Evolutionary conservation across 352 stramenopile species (phyloP).

Genomic region (Pythium periplocum): DNA sequence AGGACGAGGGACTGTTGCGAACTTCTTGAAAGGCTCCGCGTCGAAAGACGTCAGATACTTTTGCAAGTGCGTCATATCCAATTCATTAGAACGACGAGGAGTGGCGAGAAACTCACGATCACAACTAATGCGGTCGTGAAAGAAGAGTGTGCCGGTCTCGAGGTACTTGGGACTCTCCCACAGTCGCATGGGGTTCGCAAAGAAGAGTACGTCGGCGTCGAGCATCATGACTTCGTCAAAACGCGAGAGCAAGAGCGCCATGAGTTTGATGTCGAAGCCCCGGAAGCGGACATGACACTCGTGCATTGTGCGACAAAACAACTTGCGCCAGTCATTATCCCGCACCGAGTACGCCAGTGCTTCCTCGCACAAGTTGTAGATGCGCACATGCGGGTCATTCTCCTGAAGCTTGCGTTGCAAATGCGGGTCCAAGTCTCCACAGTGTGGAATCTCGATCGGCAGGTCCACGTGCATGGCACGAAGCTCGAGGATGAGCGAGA

Average conservation of each 20-base stretch:
- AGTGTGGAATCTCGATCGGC: conserved; percentile 66
- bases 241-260: conserved; percentile 52
- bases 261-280: conserved; percentile 61
- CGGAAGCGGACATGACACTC: conserved; percentile 46
- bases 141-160: conserved; percentile 62
- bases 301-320: conserved; percentile 47
- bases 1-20: conserved; percentile 28
- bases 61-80: conserved; percentile 32
- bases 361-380: conserved; percentile 60
- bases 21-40: conserved; percentile 28
- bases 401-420: conserved; percentile 30
- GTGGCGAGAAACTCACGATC: conserved; percentile 36
- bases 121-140: conserved; percentile 56
- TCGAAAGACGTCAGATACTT: conserved; percentile 51
- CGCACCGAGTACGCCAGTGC: conserved; percentile 25
- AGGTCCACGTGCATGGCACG: conserved; percentile 43
- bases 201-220: conserved; percentile 66
- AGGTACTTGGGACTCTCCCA: conserved; percentile 50
- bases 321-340: conserved; percentile 13
- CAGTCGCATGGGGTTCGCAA: conserved; percentile 48
- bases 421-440: conserved; percentile 43
- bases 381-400: conserved; percentile 38
- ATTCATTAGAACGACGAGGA: conserved; percentile 15
- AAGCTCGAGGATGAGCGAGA: conserved; percentile 60
- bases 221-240: conserved; percentile 75